Evolutionary conservation across 1,284 basidiomycete genomes (phyloP).

Genomic region (Ceratobasidium sp.): DNA sequence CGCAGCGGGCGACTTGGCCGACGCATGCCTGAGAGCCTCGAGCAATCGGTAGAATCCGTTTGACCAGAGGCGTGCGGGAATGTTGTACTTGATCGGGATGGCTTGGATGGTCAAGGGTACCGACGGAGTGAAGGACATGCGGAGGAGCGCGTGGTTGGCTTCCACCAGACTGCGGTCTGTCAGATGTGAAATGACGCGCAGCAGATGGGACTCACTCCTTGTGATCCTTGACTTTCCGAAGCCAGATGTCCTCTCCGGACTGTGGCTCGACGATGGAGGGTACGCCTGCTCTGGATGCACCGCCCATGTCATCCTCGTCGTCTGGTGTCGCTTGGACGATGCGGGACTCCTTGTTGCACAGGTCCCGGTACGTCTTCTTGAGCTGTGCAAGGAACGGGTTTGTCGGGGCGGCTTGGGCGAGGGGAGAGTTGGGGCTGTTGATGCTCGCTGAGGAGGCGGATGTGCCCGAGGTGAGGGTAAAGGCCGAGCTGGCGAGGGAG

Average conservation of each 20-base stretch:
- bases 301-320: conserved; percentile 55
- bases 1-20: conserved; percentile 65
- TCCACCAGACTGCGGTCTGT: conserved; percentile 74
- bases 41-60: conserved; percentile 89
- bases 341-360: conserved; percentile 74
- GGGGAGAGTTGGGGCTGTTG: conserved; percentile 71
- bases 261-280: conserved; percentile 56
- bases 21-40: conserved; percentile 86
- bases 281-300: conserved; percentile 21
- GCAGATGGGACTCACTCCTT: conserved; percentile 61
- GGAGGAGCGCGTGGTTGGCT: conserved; percentile 85
- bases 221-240: conserved; percentile 64
- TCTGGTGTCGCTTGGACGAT: conserved; percentile 61
- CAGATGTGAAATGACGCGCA: conserved; percentile 38
- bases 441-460: conserved; percentile 66
- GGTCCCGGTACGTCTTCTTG: conserved; percentile 79
- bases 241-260: conserved; percentile 55
- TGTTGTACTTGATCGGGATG: conserved; percentile 93
- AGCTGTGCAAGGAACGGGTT: conserved; percentile 77
- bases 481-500: conserved; percentile 71
- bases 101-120: conserved; percentile 87
- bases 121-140: conserved; percentile 83
- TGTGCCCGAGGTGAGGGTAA: conserved; percentile 75
- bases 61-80: conserved; percentile 92
- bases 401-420: conserved; percentile 59